Conservation (phyloP, 495 filamentous ascomycete species). For the Hapsidospora chrysogenum region DNA sequence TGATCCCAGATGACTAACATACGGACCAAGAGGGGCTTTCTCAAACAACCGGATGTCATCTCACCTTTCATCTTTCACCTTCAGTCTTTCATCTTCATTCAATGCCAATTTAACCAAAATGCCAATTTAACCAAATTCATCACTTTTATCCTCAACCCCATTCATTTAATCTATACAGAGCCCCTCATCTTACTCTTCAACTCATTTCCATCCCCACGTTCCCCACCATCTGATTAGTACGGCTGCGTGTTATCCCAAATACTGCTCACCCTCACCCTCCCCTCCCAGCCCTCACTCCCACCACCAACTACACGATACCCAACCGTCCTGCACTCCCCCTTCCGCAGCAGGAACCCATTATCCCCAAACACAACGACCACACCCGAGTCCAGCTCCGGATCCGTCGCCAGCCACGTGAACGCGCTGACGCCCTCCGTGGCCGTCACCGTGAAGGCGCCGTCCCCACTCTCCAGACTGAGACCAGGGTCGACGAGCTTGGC, state of each 20-base stretch:
- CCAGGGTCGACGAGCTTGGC: neutral
- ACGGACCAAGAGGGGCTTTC: too few relatives aligned
- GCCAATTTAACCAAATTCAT: too few relatives aligned
- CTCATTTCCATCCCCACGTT: too few relatives aligned
- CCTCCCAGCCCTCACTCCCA: conserved; percentile 28
- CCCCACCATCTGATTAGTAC: too few relatives aligned
- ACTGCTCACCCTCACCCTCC: conserved; percentile 39
- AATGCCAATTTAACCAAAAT: too few relatives aligned
- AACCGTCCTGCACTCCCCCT: neutral
- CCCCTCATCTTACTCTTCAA: too few relatives aligned
- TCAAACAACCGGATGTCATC: too few relatives aligned
- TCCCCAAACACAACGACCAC: conserved; percentile 20
- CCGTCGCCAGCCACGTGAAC: neutral
- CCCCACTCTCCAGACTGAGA: neutral
- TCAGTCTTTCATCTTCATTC: too few relatives aligned
- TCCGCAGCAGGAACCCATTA: neutral
- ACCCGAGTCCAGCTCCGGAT: neutral
- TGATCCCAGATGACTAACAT: too few relatives aligned
- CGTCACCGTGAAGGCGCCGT: neutral
- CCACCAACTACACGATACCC: conserved; percentile 35
- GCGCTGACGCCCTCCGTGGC: neutral
- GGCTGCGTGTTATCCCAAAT: conserved; percentile 45
- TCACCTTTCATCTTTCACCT: too few relatives aligned
- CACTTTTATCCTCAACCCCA: too few relatives aligned
- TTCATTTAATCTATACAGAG: too few relatives aligned